Base-by-base conservation (phyloP, 352 stramenopile genomes). In the Pilasporangium apinafurcum region DNA sequence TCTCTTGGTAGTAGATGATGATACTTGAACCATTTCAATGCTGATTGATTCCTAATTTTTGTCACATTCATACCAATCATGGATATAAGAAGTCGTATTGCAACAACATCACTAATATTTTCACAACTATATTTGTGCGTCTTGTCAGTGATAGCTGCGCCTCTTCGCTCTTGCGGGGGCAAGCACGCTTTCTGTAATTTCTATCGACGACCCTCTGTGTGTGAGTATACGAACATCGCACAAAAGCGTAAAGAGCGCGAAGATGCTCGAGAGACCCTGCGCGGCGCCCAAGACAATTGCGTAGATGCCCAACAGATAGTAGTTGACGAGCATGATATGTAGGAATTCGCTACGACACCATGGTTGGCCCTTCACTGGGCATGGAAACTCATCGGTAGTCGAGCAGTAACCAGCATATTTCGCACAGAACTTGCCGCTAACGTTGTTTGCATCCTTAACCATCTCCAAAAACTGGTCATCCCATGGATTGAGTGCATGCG, bases 281-380 rank as follows among this genome's bases (percentile, higher is more conserved):
- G 47, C 33, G 8, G 27, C 21, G 17, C 75, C 72, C 3, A 88
- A 38, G 1, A 56, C 46, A 36, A 88, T 51, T 0, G 67, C 60
- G 27, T 68, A 77, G 1, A 63, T 54, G 0, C 69, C 58, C 1
- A 85, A 57, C 4, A 83, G 27, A 8, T 53, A 62, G 45, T 77
- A 81, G 33, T 85, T 83, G 0, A 38, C 50, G 17, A 49, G 51
- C 38, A 81, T 74, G 13, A 68, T 53, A 32, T 46, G 27, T 13
- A 85, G 55, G n/a, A 88, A 48, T 24, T 67, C 52, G 5, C 34
- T 13, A 7, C 75, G 72, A 46, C 75, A 88, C 69, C 68, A 88
- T 7, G 43, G 32, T 6, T 52, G 46, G 26, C 48, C 56, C 31
- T 54, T 37, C 12, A 65, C 54, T 2, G 72, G 75, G 30, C 75